A percentile compares a stretch with the other conserved stretches of the same genome.
These are phyloP conservation scores for Solanum piurae DNA, from an alignment of 257 asterid species.

Conservation along the genomic window DNA sequence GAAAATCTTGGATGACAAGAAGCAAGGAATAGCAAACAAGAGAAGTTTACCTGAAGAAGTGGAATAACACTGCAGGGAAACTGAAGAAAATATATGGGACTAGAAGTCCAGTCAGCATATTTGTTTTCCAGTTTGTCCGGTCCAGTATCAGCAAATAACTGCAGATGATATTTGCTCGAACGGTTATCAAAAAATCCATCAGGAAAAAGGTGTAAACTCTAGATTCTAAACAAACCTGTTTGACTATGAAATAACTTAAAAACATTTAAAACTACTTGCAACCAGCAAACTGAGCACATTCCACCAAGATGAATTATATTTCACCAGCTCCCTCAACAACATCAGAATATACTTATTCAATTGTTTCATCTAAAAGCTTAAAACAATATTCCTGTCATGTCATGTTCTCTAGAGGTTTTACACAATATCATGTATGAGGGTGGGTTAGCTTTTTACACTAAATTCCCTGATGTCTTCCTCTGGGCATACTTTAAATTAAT, in stretches of 20 bases:
- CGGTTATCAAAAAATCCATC: not conserved
- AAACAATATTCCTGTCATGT: not conserved
- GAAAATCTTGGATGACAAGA: not conserved
- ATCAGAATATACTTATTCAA: not conserved
- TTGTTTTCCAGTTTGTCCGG: slow-evolving; percentile 39
- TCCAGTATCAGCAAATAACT: slow-evolving; percentile 26
- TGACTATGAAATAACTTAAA: not conserved
- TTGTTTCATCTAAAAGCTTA: not conserved
- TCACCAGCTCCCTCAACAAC: not conserved
- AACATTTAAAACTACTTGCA: not conserved
- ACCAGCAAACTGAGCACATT: not conserved
- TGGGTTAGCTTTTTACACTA: not conserved
- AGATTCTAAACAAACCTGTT: not conserved
- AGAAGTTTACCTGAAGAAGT: slow-evolving; percentile 44
- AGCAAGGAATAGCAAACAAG: not conserved
- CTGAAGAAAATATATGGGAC: slow-evolving; percentile 23
- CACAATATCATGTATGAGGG: not conserved
- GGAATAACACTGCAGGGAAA: slow-evolving; percentile 14
- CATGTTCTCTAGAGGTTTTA: not conserved
- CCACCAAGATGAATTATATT: not conserved
- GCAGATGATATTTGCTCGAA: not conserved
- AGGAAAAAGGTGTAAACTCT: not conserved
- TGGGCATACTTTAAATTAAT: not conserved
- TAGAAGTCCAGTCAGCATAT: slow-evolving; percentile 35
- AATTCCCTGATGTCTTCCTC: not conserved